phyloP scores from a whole-genome alignment of 768 basidiomycete genomes.

The Sporobolomyces pararoseus region DNA sequence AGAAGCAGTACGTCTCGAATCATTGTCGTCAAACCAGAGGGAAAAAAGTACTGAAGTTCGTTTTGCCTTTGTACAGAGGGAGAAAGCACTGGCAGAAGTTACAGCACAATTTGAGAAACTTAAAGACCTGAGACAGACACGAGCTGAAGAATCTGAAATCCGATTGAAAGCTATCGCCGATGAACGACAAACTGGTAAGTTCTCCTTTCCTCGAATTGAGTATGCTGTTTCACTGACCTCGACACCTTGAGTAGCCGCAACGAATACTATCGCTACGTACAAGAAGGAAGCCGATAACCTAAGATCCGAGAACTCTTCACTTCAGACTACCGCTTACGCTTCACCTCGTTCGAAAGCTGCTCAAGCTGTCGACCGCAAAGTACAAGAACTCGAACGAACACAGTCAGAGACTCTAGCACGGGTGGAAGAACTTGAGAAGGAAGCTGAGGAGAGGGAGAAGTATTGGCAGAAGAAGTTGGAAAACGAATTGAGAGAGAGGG shows the following conservation, averaged over 20 bases:
- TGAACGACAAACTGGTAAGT: conserved; percentile 23
- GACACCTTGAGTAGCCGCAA: conserved; percentile 8
- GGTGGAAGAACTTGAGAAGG: conserved; percentile 17
- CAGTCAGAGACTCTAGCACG: neutral
- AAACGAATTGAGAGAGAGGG: conserved; percentile 3
- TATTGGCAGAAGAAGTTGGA: conserved; percentile 14
- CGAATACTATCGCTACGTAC: conserved; percentile 26
- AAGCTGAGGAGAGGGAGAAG: neutral
- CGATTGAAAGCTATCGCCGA: conserved; percentile 25
- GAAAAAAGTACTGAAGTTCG: neutral
- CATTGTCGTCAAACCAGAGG: too few species aligned
- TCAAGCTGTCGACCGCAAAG: neutral
- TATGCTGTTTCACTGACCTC: neutral
- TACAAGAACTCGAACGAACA: conserved; percentile 23
- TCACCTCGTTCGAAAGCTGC: conserved; percentile 21
- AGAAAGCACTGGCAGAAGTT: neutral
- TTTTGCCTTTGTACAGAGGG: conserved; percentile 11
- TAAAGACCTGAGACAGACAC: conserved; percentile 23
- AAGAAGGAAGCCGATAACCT: conserved; percentile 33
- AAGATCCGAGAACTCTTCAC: conserved; percentile 2
- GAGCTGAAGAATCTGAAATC: conserved; percentile 30
- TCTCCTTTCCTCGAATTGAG: neutral
- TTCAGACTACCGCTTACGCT: conserved; percentile 7
- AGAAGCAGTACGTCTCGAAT: conserved; percentile 20
- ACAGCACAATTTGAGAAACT: conserved; percentile 12